Evolutionary conservation across 2,329 filamentous ascomycete species (phyloP).

Genomic region (Curvularia lunata): DNA sequence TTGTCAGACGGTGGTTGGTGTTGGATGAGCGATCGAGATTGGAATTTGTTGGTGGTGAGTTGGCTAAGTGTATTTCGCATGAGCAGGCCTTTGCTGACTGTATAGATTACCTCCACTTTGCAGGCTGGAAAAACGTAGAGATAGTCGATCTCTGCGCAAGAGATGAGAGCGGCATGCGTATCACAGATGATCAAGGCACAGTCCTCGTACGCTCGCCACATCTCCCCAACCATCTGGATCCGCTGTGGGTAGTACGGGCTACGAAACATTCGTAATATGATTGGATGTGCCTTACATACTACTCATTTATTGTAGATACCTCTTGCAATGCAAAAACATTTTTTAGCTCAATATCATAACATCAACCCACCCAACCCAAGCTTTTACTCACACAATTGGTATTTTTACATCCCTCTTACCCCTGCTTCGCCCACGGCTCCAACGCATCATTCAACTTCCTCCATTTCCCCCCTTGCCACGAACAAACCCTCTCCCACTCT

Average conservation of each 20-base stretch:
- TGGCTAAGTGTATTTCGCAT: not conserved
- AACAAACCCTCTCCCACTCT: slow-evolving; percentile 57
- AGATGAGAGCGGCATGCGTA: slow-evolving; percentile 30
- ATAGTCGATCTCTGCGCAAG: slow-evolving; percentile 59
- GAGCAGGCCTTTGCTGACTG: not conserved
- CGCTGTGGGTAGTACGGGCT: slow-evolving; percentile 38
- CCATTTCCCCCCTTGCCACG: slow-evolving; percentile 61
- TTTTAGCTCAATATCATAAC: too few species aligned
- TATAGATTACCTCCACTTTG: slow-evolving; percentile 57
- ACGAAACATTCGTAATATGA: slow-evolving; percentile 16
- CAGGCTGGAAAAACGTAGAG: slow-evolving; percentile 60
- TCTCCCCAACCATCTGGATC: slow-evolving; percentile 31
- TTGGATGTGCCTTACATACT: not conserved
- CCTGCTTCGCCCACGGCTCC: slow-evolving; percentile 3
- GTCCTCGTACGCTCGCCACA: slow-evolving; percentile 18
- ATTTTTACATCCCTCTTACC: not conserved
- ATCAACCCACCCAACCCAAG: too few species aligned
- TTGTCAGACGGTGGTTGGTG: slow-evolving; percentile 56
- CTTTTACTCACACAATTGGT: too few species aligned
- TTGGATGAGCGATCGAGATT: slow-evolving; percentile 55
- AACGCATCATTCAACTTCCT: slow-evolving; percentile 33
- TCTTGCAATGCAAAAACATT: not conserved
- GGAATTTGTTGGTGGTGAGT: slow-evolving; percentile 55
- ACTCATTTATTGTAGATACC: not conserved
- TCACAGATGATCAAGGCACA: slow-evolving; percentile 32